Percentiles rank a stretch among this genome's conserved stretches.
Evolutionary conservation across 2,329 filamentous ascomycete species (phyloP).

Genomic region (Dactylellina sp.): DNA sequence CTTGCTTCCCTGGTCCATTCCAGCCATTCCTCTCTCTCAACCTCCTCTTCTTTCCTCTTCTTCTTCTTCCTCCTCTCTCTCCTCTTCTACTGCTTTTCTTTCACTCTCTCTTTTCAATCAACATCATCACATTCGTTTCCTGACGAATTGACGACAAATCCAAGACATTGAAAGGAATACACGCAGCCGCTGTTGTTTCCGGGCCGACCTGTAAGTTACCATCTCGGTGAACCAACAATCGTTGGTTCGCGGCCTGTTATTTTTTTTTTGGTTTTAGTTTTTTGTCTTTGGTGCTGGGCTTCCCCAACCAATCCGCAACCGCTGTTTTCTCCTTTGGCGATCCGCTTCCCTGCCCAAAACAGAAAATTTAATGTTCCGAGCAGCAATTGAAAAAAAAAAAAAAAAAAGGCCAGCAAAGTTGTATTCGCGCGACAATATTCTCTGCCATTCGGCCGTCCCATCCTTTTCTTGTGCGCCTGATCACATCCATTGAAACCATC

Average conservation of each 20-base stretch:
- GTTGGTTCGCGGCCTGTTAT: too few relatives aligned
- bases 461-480: slow-evolving; percentile 17
- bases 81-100: too few relatives aligned
- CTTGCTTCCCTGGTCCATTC: slow-evolving; percentile 8
- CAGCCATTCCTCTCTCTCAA: too few relatives aligned
- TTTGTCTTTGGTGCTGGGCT: background rate
- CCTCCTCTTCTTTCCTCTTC: background rate
- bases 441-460: background rate
- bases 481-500: background rate
- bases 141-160: slow-evolving; percentile 6
- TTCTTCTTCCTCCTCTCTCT: background rate
- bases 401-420: slow-evolving; percentile 13
- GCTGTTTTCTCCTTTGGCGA: background rate
- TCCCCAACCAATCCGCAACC: background rate
- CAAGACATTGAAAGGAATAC: background rate
- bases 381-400: slow-evolving; percentile 10
- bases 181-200: background rate
- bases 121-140: slow-evolving; percentile 5
- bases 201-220: background rate
- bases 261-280: too few relatives aligned
- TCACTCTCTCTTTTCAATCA: background rate
- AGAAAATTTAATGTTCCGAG: background rate
- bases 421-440: background rate
- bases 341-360: background rate
- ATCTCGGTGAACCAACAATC: background rate